Evolutionary conservation across 768 basidiomycete species (phyloP), one percentile per base, ranked within the genome.

Genomic region (Mycena metata): DNA sequence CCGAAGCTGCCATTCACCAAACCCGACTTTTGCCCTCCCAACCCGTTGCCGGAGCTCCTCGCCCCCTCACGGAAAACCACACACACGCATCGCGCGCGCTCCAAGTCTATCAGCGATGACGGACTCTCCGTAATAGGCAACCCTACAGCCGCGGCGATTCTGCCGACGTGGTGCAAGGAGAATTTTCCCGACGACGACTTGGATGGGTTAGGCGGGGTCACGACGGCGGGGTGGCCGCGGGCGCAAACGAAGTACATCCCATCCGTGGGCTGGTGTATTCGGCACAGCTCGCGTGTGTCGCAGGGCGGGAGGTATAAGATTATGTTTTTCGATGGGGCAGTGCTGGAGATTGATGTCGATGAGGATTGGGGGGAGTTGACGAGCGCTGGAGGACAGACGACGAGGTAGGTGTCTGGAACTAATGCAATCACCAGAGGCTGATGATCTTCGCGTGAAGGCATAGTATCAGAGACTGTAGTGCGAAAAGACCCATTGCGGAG

Each of bases 221-320:
- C 70, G 16, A 59, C 70, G 11, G 49, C 69, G 26, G 63, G 58
- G 43, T 60, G 61, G 23, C 71, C 60, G 16, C 60, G 74, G 30
- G 19, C 70, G 30, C 77, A 83, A 65, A 83, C 80, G 5, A 79
- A 83, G 30, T 84, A 79, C 64, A 79, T 83, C 47, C 78, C 81
- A 3, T 77, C 77, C 11, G 73, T 81, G 7, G 83, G 83, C 10
- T 84, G 83, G 83, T 84, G 83, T 63, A 79, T 84, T 60, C 78
- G 83, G 52, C 78, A 82, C 47, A 72, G 72, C 35, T 82, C 79
- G 17, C 72, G 71, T n/a, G 76, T 80, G 1, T 79, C 81, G n/a
- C 79, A 82, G 63, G 81, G 81, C n/a, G 81, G 82, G 10, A 73
- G 79, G 30, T 84, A 83, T 62, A 79, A 77, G 66, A 77, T 84